These are phyloP conservation scores for Malus sylvestris DNA, from an alignment of 306 rosid species.

Conservation along the genomic window DNA sequence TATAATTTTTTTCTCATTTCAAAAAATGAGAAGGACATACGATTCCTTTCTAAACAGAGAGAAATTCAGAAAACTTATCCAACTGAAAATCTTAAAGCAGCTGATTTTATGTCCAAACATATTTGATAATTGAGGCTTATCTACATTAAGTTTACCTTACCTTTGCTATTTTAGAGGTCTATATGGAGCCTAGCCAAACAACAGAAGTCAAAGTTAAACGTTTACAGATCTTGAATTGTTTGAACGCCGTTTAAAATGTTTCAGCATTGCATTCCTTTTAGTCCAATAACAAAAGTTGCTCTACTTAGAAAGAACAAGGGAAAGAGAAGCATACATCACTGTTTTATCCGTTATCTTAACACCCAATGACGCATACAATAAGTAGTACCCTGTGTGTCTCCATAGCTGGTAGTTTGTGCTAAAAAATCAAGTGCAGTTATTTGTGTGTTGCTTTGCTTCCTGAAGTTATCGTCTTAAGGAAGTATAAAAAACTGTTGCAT, in stretches of 20 bases:
- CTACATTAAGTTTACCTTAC: neutral
- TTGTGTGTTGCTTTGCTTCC: neutral
- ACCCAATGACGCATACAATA: neutral
- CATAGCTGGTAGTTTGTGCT: neutral
- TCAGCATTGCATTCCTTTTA: neutral
- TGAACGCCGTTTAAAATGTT: neutral
- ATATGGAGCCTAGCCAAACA: neutral
- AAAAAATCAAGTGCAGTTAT: neutral
- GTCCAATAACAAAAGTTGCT: neutral
- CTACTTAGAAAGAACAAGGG: neutral
- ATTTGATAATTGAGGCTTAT: neutral
- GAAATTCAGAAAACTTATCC: neutral
- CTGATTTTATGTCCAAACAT: neutral
- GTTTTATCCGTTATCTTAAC: neutral
- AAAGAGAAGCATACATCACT: neutral
- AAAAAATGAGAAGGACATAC: neutral
- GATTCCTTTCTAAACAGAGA: neutral
- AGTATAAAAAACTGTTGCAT: neutral
- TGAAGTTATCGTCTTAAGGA: neutral
- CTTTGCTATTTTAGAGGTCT: too few species aligned
- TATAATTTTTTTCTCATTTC: neutral
- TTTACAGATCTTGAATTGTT: neutral
- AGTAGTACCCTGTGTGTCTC: neutral
- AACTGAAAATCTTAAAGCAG: neutral
- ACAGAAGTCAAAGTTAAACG: neutral